Evolutionary conservation across 2,329 filamentous ascomycete species (phyloP), one percentile per base, ranked within the genome.

Genomic region (Neofusicoccum laricinum): DNA sequence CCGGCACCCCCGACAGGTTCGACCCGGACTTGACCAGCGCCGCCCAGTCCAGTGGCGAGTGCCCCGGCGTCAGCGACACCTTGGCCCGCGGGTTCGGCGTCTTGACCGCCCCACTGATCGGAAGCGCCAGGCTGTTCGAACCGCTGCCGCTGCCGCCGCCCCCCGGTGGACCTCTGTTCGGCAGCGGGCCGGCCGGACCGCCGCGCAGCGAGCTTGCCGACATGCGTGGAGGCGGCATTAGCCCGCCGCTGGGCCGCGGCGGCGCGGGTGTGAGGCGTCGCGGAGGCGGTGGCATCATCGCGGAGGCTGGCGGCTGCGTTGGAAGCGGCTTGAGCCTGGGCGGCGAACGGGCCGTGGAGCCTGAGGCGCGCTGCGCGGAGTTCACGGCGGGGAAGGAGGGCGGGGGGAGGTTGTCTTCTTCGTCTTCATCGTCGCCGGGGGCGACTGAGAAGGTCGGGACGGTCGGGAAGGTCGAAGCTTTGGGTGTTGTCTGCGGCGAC

Each of bases 1-100:
- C 90, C 68, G 78, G 72, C 0, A 87, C 80, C 17, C 80, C 81
- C 8, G 79, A 75, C 1, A 83, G 70, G 63, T 82, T 81, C 58
- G 71, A 71, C 43, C 86, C 86, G n/a, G 90, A 89, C 30, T 93
- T 85, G 67, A 92, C 89, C 1, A 97, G 85, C 5, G 90, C 88
- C 12, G 95, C 95, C 95, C 95, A 99, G 84, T 99, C 95, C 12
- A 99, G 87, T 0, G 95, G 94, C 2, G 92, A 97, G 81, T 94
- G 93, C 36, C 95, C 94, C 0, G 95, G 95, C n/a, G 88, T 85
- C 4, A 99, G 86, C 8, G 90, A 83, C 4, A 97, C 91, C 72
- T 94, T 91, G 76, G 85, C 79, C 64, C 77, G 80, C 43, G 72
- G 72, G 63, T 78, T 83, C 32, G 77, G 76, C 11, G 78, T 79